Conservation (phyloP, 495 filamentous ascomycete species). For the Aspergillus indologenus region DNA sequence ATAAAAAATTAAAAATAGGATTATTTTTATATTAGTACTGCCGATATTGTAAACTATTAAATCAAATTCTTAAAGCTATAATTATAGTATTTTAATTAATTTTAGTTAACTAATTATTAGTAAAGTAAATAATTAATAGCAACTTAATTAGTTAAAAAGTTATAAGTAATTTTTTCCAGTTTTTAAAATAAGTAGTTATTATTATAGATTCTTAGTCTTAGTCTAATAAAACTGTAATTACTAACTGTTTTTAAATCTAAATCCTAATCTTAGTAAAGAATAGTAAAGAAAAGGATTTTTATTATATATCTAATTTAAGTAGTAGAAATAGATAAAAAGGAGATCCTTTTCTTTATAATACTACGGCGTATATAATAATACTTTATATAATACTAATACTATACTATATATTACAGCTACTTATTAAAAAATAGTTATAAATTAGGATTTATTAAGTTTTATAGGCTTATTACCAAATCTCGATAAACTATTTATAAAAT, state of each 20-base stretch:
- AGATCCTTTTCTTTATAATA: background rate
- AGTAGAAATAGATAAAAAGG: background rate
- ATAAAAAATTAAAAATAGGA: background rate
- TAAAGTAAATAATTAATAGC: background rate
- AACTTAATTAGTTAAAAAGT: background rate
- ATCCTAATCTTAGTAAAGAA: background rate
- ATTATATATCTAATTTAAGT: background rate
- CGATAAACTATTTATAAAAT: too few species aligned
- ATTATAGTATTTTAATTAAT: background rate
- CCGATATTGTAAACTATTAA: background rate
- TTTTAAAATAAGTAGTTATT: background rate
- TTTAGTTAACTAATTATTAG: background rate
- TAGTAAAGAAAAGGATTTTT: background rate
- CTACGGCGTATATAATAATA: background rate
- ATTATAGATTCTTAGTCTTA: background rate
- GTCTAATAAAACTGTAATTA: background rate
- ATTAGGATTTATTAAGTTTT: background rate
- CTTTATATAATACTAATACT: background rate
- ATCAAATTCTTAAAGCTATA: background rate
- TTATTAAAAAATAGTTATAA: background rate
- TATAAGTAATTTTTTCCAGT: background rate
- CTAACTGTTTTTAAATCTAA: background rate
- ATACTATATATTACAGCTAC: background rate
- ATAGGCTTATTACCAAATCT: background rate
- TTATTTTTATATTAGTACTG: background rate